Percentiles rank a stretch among this genome's conserved stretches.
Evolutionary conservation across 192 early-diverging fungal species (phyloP).

Genomic region (Phlyctochytrium arcticum): DNA sequence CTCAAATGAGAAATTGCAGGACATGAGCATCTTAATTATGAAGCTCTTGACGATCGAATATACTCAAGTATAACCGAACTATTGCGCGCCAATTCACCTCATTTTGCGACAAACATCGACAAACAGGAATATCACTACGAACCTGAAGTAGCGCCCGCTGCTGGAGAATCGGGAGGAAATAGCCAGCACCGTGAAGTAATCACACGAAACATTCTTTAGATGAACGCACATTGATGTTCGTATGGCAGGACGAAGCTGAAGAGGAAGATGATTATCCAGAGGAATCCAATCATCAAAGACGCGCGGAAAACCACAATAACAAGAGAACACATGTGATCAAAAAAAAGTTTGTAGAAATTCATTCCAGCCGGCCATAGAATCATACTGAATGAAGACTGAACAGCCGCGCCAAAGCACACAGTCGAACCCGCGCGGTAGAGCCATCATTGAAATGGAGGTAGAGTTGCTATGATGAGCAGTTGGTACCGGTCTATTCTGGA

Average conservation of each 20-base stretch:
- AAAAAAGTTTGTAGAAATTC: too few relatives aligned
- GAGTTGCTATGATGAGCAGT: too few relatives aligned
- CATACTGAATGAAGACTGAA: neutral
- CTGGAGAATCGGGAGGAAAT: too few relatives aligned
- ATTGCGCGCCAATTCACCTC: conserved; percentile 31
- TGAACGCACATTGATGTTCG: too few relatives aligned
- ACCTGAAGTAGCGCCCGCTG: conserved; percentile 29
- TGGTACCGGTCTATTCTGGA: too few relatives aligned
- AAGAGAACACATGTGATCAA: neutral
- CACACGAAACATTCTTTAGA: too few relatives aligned
- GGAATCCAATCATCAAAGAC: neutral
- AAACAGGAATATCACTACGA: conserved; percentile 53
- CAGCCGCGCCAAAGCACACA: neutral
- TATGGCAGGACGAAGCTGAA: conserved; percentile 5
- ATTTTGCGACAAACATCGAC: conserved; percentile 47
- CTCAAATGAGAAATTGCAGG: conserved; percentile 26
- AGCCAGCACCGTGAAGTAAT: too few relatives aligned
- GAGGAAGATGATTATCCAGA: conserved; percentile 14
- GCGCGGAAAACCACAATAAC: conserved; percentile 5
- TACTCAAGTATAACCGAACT: conserved; percentile 49
- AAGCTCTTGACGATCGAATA: conserved; percentile 34
- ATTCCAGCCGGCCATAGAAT: too few relatives aligned
- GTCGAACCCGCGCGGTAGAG: conserved; percentile 23
- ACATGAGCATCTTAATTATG: conserved; percentile 53
- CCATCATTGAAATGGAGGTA: conserved; percentile 45